Evolutionary conservation across 495 filamentous ascomycete genomes (phyloP).

Genomic region (Podospora anserina): DNA sequence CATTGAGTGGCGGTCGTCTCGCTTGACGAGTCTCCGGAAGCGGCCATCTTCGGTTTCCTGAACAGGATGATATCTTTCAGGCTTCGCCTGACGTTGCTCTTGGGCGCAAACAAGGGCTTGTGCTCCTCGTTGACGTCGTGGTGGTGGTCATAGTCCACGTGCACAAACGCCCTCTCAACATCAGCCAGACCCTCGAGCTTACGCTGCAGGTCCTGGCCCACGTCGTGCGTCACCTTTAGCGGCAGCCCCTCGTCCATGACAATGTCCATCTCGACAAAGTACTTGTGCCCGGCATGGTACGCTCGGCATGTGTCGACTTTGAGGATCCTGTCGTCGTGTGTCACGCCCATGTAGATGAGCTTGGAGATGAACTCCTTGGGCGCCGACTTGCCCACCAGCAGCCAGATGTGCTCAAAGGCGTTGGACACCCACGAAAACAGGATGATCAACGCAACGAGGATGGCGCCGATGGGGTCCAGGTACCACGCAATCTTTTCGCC

Average conservation of each 20-base stretch:
- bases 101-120: slow-evolving; percentile 50
- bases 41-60: slow-evolving; percentile 32
- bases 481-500: slow-evolving; percentile 55
- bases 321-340: slow-evolving; percentile 48
- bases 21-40: background rate
- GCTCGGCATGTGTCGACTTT: slow-evolving; percentile 57
- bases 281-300: slow-evolving; percentile 55
- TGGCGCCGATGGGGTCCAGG: slow-evolving; percentile 54
- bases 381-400: slow-evolving; percentile 53
- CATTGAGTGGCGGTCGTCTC: background rate
- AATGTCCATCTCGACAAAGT: slow-evolving; percentile 58
- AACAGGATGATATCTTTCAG: slow-evolving; percentile 41
- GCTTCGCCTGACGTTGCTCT: slow-evolving; percentile 29
- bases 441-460: slow-evolving; percentile 53
- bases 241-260: slow-evolving; percentile 53
- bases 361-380: slow-evolving; percentile 55
- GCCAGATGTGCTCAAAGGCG: slow-evolving; percentile 56
- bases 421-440: slow-evolving; percentile 54
- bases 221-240: slow-evolving; percentile 53
- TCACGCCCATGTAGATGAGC: slow-evolving; percentile 56
- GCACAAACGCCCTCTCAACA: slow-evolving; percentile 56
- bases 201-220: slow-evolving; percentile 51
- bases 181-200: slow-evolving; percentile 54
- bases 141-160: slow-evolving; percentile 53
- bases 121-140: slow-evolving; percentile 53